These are phyloP conservation scores for Rutstroemia sp. DNA, from an alignment of 2,329 filamentous ascomycete species.

Conservation along the genomic window DNA sequence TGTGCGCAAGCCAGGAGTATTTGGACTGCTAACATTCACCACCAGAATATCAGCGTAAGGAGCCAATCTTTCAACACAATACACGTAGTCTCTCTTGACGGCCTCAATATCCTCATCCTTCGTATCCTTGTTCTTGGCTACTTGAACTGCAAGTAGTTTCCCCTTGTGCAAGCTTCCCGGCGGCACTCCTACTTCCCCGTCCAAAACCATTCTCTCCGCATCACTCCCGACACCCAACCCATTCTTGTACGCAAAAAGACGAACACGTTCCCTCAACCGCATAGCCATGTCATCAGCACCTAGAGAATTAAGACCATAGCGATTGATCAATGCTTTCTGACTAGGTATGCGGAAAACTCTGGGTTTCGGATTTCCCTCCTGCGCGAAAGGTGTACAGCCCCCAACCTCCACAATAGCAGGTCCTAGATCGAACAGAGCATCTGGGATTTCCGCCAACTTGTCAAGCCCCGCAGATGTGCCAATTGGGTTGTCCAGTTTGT, in stretches of 20 bases:
- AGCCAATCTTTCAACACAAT: slow-evolving; percentile 75
- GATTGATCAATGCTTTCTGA: slow-evolving; percentile 85
- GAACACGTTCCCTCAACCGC: slow-evolving; percentile 67
- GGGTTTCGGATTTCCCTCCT: slow-evolving; percentile 80
- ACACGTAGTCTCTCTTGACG: slow-evolving; percentile 76
- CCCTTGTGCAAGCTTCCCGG: slow-evolving; percentile 73
- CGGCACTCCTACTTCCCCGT: slow-evolving; percentile 70
- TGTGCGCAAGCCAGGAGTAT: slow-evolving; percentile 84
- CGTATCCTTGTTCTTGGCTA: slow-evolving; percentile 95
- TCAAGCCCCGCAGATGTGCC: slow-evolving; percentile 94
- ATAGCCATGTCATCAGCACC: slow-evolving; percentile 84
- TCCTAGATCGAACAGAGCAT: slow-evolving; percentile 76
- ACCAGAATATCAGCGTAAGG: slow-evolving; percentile 93
- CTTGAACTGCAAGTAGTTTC: slow-evolving; percentile 78
- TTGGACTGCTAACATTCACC: slow-evolving; percentile 95
- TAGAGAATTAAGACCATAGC: slow-evolving; percentile 89
- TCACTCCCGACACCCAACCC: slow-evolving; percentile 57
- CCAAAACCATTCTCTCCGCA: slow-evolving; percentile 64
- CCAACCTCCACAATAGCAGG: slow-evolving; percentile 87
- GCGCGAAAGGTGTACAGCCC: slow-evolving; percentile 79
- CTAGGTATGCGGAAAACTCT: slow-evolving; percentile 81
- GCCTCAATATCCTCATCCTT: slow-evolving; percentile 78
- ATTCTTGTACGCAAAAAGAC: slow-evolving; percentile 64
- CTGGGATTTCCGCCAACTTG: slow-evolving; percentile 86
- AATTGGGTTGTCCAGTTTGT: slow-evolving; percentile 73